Conservation (phyloP, 768 basidiomycete species). For the Xerocomus spinulosus region DNA sequence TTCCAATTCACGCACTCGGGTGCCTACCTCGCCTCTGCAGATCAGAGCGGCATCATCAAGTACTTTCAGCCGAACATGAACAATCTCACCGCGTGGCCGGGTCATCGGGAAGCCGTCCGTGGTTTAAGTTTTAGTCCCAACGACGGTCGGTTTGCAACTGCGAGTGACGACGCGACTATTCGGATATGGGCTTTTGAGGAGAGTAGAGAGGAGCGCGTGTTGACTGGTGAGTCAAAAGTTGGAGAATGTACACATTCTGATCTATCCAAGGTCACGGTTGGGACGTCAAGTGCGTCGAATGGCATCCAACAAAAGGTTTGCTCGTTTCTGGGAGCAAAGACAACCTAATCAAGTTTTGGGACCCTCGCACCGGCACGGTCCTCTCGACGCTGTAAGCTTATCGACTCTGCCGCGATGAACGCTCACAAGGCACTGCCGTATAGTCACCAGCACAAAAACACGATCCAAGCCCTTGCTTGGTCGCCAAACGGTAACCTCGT, state of each 20-base stretch:
- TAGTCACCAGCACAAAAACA: conserved; percentile 97
- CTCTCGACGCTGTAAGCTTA: conserved; percentile 79
- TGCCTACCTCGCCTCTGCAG: conserved; percentile 87
- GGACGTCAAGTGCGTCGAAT: conserved; percentile 98
- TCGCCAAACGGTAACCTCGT: conserved; percentile 91
- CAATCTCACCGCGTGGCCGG: conserved; percentile 91
- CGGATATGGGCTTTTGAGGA: conserved; percentile 95
- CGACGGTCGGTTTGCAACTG: conserved; percentile 88
- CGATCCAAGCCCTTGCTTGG: conserved; percentile 90
- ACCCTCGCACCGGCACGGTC: conserved; percentile 87
- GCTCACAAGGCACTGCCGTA: background rate
- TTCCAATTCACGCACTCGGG: conserved; percentile 91
- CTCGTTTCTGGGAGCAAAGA: conserved; percentile 96
- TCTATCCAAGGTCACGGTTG: conserved; percentile 82
- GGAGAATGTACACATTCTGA: background rate
- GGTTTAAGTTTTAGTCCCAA: conserved; percentile 90
- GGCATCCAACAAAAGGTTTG: conserved; percentile 96
- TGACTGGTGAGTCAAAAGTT: conserved; percentile 55
- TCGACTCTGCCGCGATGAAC: background rate
- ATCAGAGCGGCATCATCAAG: conserved; percentile 93
- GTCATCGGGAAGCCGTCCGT: conserved; percentile 91
- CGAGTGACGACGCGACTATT: conserved; percentile 92
- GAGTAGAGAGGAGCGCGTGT: conserved; percentile 79
- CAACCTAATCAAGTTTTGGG: conserved; percentile 99
- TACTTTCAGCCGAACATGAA: conserved; percentile 99